Evolutionary conservation across 148 eudicot genomes (phyloP), one percentile per base, ranked within the genome.

Genomic region (Camellia granthamiana): DNA sequence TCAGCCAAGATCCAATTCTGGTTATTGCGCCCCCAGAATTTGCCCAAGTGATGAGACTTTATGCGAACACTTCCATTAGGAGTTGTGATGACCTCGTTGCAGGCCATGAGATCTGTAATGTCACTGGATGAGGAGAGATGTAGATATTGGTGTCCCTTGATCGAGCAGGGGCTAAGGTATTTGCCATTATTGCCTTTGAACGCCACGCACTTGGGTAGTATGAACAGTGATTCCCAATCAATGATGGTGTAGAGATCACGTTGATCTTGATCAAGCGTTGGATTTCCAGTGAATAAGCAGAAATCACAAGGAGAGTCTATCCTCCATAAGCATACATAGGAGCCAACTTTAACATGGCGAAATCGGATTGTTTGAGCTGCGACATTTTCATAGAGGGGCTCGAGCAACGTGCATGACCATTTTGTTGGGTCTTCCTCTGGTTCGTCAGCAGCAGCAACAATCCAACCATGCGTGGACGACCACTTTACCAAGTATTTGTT

Each of bases 1-100:
- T 80, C 77, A 7, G 77, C 77, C 77, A 62, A 62, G 23, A 80
- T 80, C 82, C 82, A 80, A 42, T 60, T 46, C 60, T 70, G 58
- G 38, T 30, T 30, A 60, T 77, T 72, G 8, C 71, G 72, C 77
- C 82, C 30, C 82, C 78, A 80, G 70, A 72, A 80, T 3, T 63
- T 80, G 13, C 70, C 78, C 2, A 0, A n/a, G 61, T 49, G 13
- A 10, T 72, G 4, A 30, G 38, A 30, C 38, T 73, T 80, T 14
- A 80, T 80, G 61, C 77, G 71, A 46, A 72, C 16, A 55, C 51
- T 59, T 62, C 82, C 82, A 18, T 80, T n/a, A 14, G 15, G 0
- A 52, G 72, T 52, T 63, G 47, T 49, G 82, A 80, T 72, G 44
- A 79, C 68, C 56, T 72, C 13, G 30, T 79, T 41, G 7, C 44